These are phyloP conservation scores for Sordariomycetes sp. DNA, from an alignment of 2,329 filamentous ascomycete genomes.

Conservation along the genomic window DNA sequence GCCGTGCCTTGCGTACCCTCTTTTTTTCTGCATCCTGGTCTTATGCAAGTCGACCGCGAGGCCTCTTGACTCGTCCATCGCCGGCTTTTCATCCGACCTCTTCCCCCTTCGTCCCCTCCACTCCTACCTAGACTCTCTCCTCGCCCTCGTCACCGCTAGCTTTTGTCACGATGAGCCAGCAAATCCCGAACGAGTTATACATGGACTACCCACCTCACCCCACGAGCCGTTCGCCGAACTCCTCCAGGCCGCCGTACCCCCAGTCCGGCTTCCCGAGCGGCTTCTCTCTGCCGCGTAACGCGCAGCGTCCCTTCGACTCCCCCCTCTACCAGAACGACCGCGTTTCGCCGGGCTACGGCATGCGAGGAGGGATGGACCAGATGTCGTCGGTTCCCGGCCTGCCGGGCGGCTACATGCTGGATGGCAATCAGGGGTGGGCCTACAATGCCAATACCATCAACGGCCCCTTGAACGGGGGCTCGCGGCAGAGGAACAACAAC, in stretches of 20 bases:
- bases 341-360: conserved; percentile 42
- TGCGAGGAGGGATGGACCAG: conserved; percentile 43
- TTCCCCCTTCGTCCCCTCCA: not conserved
- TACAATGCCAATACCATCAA: conserved; percentile 51
- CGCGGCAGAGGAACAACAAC: conserved; percentile 39
- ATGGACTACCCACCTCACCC: conserved; percentile 49
- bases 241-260: conserved; percentile 50
- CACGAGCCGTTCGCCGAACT: conserved; percentile 56
- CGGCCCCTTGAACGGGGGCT: conserved; percentile 54
- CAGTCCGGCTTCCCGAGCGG: conserved; percentile 36
- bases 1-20: not conserved
- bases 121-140: not conserved
- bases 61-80: not conserved
- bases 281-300: conserved; percentile 31
- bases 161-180: conserved; percentile 30
- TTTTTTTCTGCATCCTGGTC: conserved; percentile 4
- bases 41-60: conserved; percentile 5
- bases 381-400: conserved; percentile 26
- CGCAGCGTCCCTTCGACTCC: conserved; percentile 70
- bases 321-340: conserved; percentile 63
- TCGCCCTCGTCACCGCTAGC: not conserved
- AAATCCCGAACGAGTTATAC: conserved; percentile 57
- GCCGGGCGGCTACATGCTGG: conserved; percentile 33
- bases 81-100: not conserved
- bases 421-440: conserved; percentile 70